Base-by-base conservation (phyloP, 2,329 filamentous ascomycete genomes). In the Escovopsis sp. region DNA sequence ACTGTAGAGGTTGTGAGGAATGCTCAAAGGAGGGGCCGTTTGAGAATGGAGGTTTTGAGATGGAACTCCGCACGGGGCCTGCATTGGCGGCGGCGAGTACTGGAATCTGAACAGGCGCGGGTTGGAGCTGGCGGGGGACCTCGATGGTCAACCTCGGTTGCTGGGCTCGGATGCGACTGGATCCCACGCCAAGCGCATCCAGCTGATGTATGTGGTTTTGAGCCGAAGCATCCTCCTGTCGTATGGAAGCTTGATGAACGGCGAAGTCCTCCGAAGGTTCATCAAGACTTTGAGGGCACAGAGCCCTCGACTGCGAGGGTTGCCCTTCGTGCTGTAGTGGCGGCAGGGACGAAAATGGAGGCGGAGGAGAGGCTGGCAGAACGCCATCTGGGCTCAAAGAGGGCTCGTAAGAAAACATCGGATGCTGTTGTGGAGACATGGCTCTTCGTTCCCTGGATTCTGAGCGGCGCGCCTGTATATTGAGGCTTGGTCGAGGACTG, bases 1-100 rank as follows among this genome's bases (percentile, higher is more conserved):
- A 87, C 30, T 74, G 72, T 51, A 83, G 69, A 0, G 58, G 51
- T 46, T 49, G 70, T 1, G 55, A 54, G 45, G 48, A 57, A 40
- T 55, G 56, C 37, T 56, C 47, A 19, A 53, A 49, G 4, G 54
- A 45, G 1, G 56, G 38, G 8, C 60, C 57, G 23, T 65, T 62
- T 26, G 54, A 4, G 70, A 52, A 36, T 12, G 71, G 73, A 23
- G 64, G 59, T 50, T 78, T 77, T 40, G 72, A 70, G 49, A 77
- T 76, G 18, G 73, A 79, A 55, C 61, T 72, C 42, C 70, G 63
- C 1, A 72, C 74, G 15, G 65, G 61, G 39, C 61, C 64, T 53
- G 70, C 75, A 39, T 63, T 63, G 46, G 61, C 66, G 39, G 69
- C 64, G 10, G 68, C 66, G 35, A 74, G 60, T 2, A 69, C 69